Conservation (phyloP, 352 stramenopile species). For the Albugo candida region DNA sequence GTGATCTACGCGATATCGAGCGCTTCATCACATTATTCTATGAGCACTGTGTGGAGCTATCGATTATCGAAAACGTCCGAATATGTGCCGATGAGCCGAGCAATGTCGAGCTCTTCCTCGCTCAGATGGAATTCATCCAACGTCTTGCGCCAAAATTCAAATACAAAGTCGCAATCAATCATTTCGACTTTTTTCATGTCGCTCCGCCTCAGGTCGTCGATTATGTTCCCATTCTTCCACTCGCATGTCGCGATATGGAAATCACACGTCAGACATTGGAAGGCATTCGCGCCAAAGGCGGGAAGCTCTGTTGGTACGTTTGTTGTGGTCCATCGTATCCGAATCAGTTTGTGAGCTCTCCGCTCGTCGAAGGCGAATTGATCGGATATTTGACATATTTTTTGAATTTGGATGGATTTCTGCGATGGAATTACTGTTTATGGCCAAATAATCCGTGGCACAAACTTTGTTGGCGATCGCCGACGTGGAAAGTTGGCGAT, state of each 20-base stretch:
- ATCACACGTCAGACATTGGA: slow-evolving; percentile 26
- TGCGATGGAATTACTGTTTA: slow-evolving; percentile 70
- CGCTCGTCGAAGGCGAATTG: slow-evolving; percentile 46
- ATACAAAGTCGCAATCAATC: slow-evolving; percentile 57
- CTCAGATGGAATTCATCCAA: slow-evolving; percentile 41
- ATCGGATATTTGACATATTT: slow-evolving; percentile 61
- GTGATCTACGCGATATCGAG: slow-evolving; percentile 31
- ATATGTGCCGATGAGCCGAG: slow-evolving; percentile 53
- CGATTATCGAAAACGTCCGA: slow-evolving; percentile 37
- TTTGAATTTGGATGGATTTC: slow-evolving; percentile 52
- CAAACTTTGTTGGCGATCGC: slow-evolving; percentile 34
- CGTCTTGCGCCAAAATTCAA: slow-evolving; percentile 38
- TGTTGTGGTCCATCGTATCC: slow-evolving; percentile 44
- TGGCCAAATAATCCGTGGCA: slow-evolving; percentile 41
- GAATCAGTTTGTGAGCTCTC: slow-evolving; percentile 66
- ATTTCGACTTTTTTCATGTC: slow-evolving; percentile 46
- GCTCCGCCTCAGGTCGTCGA: slow-evolving; percentile 43
- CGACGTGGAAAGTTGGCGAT: slow-evolving; percentile 51
- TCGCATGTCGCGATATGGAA: slow-evolving; percentile 41
- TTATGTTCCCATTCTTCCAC: slow-evolving; percentile 42
- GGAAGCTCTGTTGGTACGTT: slow-evolving; percentile 63
- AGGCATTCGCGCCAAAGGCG: slow-evolving; percentile 32
- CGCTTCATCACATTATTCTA: slow-evolving; percentile 43
- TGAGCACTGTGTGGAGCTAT: slow-evolving; percentile 29
- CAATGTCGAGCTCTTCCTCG: slow-evolving; percentile 30